Base-by-base conservation (phyloP, 148 eudicot species). In the Hydrangea macrophylla region DNA sequence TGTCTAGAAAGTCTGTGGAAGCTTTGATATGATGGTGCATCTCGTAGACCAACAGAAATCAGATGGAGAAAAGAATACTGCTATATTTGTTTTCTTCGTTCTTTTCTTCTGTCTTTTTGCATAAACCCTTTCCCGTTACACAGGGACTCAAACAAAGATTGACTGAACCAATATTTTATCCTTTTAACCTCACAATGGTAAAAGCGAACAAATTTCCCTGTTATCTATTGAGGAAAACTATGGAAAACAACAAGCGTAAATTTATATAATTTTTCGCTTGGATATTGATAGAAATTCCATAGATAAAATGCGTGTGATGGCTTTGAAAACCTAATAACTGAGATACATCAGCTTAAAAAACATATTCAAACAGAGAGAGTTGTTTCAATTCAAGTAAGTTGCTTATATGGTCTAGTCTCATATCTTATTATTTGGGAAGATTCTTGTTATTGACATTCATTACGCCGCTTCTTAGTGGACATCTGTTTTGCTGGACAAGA, bases 341-440 rank as follows among this genome's bases (percentile, higher is more conserved):
- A 80, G 74, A 81, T 85, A 67, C 69, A 73, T 51, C 81, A 74
- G 60, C 74, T 94, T 78, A 83, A 82, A 76, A 76, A 76, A 73
- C 83, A 90, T 70, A 87, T 94, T 76, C 89, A 85, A 70, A 80
- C 78, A 30, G 85, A 84, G 24, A 88, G 93, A 76, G 60, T 72
- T 53, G 57, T 50, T 73, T 73, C 74, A 35, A 45, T 94, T 73
- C 62, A 75, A 83, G 99, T 94, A 79, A 79, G 79, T 60, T 44
- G 50, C 37, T 67, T 51, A 2, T 30, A 0, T 22, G 28, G 11
- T 36, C 48, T 51, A n/a, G n/a, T n/a, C n/a, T n/a, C n/a, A n/a
- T n/a, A n/a, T n/a, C n/a, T n/a, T n/a, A n/a, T n/a, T n/a, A n/a
- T n/a, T n/a, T n/a, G n/a, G n/a, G n/a, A 35, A 3, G 4, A 35